These are phyloP conservation scores for Corchorus capsularis DNA, from an alignment of 345 rosid species.

Conservation along the genomic window DNA sequence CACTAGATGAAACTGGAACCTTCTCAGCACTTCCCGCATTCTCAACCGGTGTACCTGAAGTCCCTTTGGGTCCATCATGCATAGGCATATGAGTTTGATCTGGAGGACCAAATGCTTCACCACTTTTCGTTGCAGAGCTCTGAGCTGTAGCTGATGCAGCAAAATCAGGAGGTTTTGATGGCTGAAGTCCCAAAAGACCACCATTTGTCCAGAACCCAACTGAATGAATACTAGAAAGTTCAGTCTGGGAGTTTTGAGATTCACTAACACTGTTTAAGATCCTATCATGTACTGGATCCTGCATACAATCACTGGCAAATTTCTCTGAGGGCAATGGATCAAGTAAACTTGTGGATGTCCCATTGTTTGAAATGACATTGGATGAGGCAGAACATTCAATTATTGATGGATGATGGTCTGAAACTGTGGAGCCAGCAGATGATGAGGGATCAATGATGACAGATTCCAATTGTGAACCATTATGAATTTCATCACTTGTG, in stretches of 20 bases:
- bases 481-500: slow-evolving; percentile 26
- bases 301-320: slow-evolving; percentile 26
- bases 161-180: slow-evolving; percentile 92
- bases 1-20: slow-evolving; percentile 26
- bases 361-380: slow-evolving; percentile 28
- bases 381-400: slow-evolving; percentile 33
- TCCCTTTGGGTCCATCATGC: slow-evolving; percentile 34
- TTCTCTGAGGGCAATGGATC: slow-evolving; percentile 33
- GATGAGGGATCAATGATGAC: slow-evolving; percentile 30
- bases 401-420: slow-evolving; percentile 28
- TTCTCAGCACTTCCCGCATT: slow-evolving; percentile 30
- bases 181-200: slow-evolving; percentile 83
- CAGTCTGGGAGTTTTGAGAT: slow-evolving; percentile 43
- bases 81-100: slow-evolving; percentile 17
- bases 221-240: slow-evolving; percentile 40
- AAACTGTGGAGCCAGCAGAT: slow-evolving; percentile 27
- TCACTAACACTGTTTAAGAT: slow-evolving; percentile 24
- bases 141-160: slow-evolving; percentile 44
- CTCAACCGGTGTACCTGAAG: slow-evolving; percentile 31
- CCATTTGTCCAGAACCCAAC: slow-evolving; percentile 92
- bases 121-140: slow-evolving; percentile 29
- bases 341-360: slow-evolving; percentile 22
- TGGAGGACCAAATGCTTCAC: slow-evolving; percentile 28
- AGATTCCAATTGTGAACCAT: slow-evolving; percentile 30
- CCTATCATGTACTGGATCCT: slow-evolving; percentile 24